Evolutionary conservation across 108 stramenopile species (phyloP).

Genomic region (Parietichytrium sp.): DNA sequence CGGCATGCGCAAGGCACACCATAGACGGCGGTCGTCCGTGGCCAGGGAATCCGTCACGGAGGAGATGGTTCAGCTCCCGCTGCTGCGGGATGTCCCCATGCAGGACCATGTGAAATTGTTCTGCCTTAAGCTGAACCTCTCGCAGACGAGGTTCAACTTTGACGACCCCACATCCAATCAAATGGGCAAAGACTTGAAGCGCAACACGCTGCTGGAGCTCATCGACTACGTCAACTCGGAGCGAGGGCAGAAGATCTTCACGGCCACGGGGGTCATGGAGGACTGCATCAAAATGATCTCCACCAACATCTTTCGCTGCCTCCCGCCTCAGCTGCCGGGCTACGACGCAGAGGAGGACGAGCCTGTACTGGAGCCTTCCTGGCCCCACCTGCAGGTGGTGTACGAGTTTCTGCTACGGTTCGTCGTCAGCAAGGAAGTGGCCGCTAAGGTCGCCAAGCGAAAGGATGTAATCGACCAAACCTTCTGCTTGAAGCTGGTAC

Average conservation of each 20-base stretch:
- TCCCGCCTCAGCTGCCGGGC: conserved; percentile 94
- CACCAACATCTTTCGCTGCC: conserved; percentile 91
- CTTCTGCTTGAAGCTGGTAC: conserved; percentile 90
- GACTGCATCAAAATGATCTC: conserved; percentile 72
- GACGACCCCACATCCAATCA: not conserved
- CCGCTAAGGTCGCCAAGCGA: conserved; percentile 95
- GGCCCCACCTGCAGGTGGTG: conserved; percentile 98
- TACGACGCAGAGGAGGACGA: conserved; percentile 99
- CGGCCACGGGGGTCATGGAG: conserved; percentile 80
- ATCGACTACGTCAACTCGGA: conserved; percentile 97
- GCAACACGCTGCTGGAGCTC: conserved; percentile 91
- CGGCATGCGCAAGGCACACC: conserved; percentile 6
- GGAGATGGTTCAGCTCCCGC: conserved; percentile 34
- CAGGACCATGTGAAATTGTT: conserved; percentile 4
- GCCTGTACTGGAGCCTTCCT: conserved; percentile 90
- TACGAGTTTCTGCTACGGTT: conserved; percentile 99
- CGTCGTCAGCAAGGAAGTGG: conserved; percentile 89
- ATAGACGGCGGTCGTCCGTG: conserved; percentile 25
- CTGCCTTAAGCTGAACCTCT: conserved; percentile 16
- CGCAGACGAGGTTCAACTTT: conserved; percentile 36
- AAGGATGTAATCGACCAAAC: conserved; percentile 73
- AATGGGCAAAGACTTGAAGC: conserved; percentile 82
- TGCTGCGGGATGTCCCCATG: conserved; percentile 16
- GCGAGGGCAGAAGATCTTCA: conserved; percentile 96
- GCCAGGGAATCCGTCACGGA: conserved; percentile 11